These are phyloP conservation scores for Yamagishiella unicocca DNA, from an alignment of 139 green algal genomes.

Conservation along the genomic window DNA sequence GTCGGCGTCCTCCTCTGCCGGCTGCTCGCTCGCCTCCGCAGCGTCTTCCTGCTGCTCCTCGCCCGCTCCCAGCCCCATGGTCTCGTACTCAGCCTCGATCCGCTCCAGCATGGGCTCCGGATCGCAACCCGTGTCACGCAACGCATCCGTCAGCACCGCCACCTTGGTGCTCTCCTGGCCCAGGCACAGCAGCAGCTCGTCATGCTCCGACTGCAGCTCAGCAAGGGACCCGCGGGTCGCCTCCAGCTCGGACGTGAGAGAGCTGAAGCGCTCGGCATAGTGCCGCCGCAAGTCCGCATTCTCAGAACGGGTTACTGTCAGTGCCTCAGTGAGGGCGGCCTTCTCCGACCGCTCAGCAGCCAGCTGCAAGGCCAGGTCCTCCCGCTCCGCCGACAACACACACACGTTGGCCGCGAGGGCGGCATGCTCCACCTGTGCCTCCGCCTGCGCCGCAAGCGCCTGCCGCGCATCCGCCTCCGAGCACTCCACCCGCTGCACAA, in stretches of 20 bases:
- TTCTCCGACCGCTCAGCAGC: constrained; percentile 17
- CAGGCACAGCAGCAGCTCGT: constrained; percentile 62
- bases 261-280: constrained; percentile 20
- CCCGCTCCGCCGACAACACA: neutral
- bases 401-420: neutral
- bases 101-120: constrained; percentile 35
- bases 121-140: constrained; percentile 49
- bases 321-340: constrained; percentile 14
- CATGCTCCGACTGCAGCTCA: constrained; percentile 35
- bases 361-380: neutral
- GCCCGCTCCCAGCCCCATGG: constrained; percentile 35
- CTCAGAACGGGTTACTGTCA: neutral
- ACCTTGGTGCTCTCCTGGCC: constrained; percentile 60
- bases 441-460: neutral
- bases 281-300: neutral
- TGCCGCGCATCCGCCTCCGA: neutral
- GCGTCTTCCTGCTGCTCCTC: neutral
- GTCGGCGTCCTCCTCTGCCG: neutral
- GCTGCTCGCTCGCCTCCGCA: neutral
- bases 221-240: neutral
- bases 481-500: neutral
- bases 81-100: constrained; percentile 57
- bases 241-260: constrained; percentile 18
- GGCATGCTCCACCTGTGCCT: neutral
- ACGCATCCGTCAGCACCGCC: constrained; percentile 41